Conservation (phyloP, 192 early-diverging fungal species). For the Phycomyces blakesleeanus region DNA sequence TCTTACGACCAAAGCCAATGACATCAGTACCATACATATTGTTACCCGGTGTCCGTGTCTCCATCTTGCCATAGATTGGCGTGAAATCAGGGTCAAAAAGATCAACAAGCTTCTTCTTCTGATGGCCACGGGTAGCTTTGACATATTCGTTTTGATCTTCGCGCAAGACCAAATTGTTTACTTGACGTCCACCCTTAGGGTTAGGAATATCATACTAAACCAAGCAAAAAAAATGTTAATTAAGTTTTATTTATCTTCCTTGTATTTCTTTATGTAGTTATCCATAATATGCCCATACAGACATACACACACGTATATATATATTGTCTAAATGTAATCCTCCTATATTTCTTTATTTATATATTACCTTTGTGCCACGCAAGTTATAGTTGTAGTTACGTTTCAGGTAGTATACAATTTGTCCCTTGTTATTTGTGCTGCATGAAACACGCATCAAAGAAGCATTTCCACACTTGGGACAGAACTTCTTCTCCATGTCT, state of each 20-base stretch:
- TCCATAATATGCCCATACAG: no score
- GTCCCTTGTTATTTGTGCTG: slow-evolving; percentile 75
- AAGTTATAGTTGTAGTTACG: slow-evolving; percentile 86
- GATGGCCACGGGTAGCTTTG: slow-evolving; percentile 48
- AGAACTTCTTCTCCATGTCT: slow-evolving; percentile 90
- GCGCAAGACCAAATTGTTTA: slow-evolving; percentile 74
- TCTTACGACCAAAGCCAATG: slow-evolving; percentile 65
- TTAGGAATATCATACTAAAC: slow-evolving; percentile 75
- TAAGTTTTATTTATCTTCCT: no score
- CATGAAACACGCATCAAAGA: slow-evolving; percentile 83
- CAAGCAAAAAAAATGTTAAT: no score
- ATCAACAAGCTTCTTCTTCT: slow-evolving; percentile 52
- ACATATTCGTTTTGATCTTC: slow-evolving; percentile 90
- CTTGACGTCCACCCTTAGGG: slow-evolving; percentile 74
- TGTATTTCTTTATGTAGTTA: background rate
- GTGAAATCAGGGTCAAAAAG: slow-evolving; percentile 69
- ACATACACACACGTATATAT: no score
- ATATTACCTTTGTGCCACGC: slow-evolving; percentile 75
- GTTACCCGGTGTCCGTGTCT: slow-evolving; percentile 45
- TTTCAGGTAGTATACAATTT: slow-evolving; percentile 80
- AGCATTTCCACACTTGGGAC: slow-evolving; percentile 85
- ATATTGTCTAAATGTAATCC: no score
- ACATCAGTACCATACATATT: slow-evolving; percentile 62
- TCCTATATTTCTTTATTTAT: background rate
- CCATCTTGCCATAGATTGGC: slow-evolving; percentile 42